Percentiles rank a stretch among this genome's conserved stretches.
These are phyloP conservation scores for Mitosporidium daphniae DNA, from an alignment of 371 early-diverging fungal species.

Conservation along the genomic window DNA sequence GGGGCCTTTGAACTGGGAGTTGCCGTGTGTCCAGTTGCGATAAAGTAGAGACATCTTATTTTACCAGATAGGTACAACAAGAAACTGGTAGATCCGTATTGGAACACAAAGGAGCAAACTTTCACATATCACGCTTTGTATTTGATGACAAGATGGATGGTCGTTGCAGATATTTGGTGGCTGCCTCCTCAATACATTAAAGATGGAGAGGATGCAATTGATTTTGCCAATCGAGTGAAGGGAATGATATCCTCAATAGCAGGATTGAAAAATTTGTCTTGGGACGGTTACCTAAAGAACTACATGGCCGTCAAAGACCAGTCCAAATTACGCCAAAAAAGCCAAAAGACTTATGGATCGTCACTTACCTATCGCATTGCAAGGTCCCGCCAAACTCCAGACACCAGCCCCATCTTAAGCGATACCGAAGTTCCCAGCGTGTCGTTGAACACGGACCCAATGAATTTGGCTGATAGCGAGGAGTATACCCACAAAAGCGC, in stretches of 20 bases:
- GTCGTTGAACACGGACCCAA: no score
- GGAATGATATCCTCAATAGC: slow-evolving; percentile 14
- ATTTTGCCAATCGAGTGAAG: slow-evolving; percentile 18
- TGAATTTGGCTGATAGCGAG: no score
- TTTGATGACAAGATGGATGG: slow-evolving; percentile 26
- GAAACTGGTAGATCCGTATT: slow-evolving; percentile 20
- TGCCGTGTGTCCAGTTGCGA: slow-evolving; percentile 19
- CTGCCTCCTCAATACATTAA: slow-evolving; percentile 7
- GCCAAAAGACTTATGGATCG: no score
- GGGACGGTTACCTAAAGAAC: slow-evolving; percentile 24
- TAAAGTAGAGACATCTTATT: slow-evolving; percentile 10
- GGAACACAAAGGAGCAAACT: slow-evolving; percentile 19
- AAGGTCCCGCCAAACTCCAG: no score
- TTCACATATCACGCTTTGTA: slow-evolving; percentile 21
- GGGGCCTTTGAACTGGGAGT: slow-evolving; percentile 42
- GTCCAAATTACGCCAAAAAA: no score
- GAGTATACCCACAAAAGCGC: no score
- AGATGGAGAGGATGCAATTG: slow-evolving; percentile 10
- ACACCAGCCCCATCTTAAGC: no score
- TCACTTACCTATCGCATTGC: no score
- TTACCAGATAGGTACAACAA: slow-evolving; percentile 9
- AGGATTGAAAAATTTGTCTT: slow-evolving; percentile 14
- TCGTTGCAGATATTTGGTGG: slow-evolving; percentile 13
- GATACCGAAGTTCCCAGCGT: no score
- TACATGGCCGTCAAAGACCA: no score